Evolutionary conservation across 139 green algal genomes (phyloP).

Genomic region (Dunaliella primolecta): DNA sequence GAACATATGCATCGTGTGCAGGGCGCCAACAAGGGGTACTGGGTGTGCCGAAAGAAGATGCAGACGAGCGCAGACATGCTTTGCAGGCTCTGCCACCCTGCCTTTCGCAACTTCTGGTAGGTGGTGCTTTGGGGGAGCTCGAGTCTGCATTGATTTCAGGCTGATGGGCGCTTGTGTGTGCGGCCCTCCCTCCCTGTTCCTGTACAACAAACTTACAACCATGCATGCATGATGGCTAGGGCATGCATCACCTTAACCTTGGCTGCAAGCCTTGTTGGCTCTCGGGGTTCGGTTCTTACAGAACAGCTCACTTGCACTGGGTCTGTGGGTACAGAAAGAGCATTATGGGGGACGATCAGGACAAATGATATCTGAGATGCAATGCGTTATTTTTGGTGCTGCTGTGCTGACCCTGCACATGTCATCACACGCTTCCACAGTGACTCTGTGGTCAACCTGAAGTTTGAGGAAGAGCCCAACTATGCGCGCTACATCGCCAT

Average conservation of each 20-base stretch:
- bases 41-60: constrained; percentile 99
- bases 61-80: constrained; percentile 91
- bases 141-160: background rate
- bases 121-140: background rate
- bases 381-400: background rate
- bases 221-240: too few species aligned
- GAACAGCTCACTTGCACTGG: too few species aligned
- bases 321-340: too few species aligned
- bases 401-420: background rate
- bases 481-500: constrained; percentile 84
- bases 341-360: too few species aligned
- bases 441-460: constrained; percentile 95
- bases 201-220: too few species aligned
- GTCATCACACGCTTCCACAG: constrained; percentile 43
- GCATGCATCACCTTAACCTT: too few species aligned
- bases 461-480: constrained; percentile 97
- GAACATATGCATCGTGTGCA: too few species aligned
- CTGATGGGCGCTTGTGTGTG: constrained; percentile 23
- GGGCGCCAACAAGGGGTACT: constrained; percentile 98
- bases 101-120: constrained; percentile 67
- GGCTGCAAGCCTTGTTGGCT: background rate
- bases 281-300: background rate
- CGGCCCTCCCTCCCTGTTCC: background rate
- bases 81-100: constrained; percentile 83
- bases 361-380: too few species aligned